Conservation (phyloP, 192 early-diverging fungal species). For the Cetraspora pellucida region DNA sequence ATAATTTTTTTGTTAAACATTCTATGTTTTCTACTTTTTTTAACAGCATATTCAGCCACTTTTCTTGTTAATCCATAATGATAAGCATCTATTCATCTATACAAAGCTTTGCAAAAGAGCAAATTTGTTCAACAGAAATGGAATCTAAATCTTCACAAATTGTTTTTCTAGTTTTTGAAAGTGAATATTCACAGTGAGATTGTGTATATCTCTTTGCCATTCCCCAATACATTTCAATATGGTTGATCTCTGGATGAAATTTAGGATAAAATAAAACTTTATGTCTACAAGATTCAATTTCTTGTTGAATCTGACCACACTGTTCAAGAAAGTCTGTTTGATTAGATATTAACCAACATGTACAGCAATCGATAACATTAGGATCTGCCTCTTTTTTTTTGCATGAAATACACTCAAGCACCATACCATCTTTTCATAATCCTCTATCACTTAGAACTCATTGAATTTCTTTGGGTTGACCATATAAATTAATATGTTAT, state of each 20-base stretch:
- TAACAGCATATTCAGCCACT: too few species aligned
- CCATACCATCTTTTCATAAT: neutral
- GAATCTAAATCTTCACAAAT: neutral
- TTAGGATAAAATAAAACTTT: neutral
- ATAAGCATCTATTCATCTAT: neutral
- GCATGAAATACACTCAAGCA: neutral
- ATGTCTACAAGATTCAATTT: neutral
- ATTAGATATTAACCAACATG: neutral
- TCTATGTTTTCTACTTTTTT: neutral
- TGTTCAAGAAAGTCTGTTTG: too few species aligned
- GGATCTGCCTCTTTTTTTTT: neutral
- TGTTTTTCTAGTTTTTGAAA: neutral
- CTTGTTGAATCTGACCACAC: neutral
- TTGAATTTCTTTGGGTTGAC: slow-evolving; percentile 15
- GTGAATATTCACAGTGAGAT: too few species aligned
- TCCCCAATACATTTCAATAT: too few species aligned
- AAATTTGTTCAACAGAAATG: neutral
- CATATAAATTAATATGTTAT: neutral
- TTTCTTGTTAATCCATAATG: neutral
- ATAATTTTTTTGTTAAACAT: neutral
- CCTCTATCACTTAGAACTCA: slow-evolving; percentile 21
- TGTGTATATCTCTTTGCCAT: too few species aligned
- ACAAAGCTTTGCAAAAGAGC: neutral
- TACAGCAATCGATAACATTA: neutral
- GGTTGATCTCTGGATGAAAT: neutral